These are phyloP conservation scores for Achaetomiella virescens DNA, from an alignment of 495 filamentous ascomycete species.

Conservation along the genomic window DNA sequence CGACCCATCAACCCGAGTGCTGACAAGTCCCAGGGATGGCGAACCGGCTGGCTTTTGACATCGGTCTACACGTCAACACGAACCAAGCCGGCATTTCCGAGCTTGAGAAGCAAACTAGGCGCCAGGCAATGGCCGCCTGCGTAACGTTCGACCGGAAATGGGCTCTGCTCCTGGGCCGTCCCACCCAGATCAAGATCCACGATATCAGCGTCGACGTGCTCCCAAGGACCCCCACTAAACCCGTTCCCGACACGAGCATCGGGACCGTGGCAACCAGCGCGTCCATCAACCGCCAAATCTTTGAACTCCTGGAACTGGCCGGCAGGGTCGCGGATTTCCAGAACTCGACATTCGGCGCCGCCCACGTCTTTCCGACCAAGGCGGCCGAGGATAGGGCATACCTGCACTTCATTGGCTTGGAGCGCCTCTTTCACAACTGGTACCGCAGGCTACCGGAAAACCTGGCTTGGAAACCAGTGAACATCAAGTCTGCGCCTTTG, in stretches of 20 bases:
- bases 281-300: constrained; percentile 40
- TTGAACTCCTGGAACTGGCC: constrained; percentile 49
- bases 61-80: constrained; percentile 44
- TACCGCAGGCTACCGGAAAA: constrained; percentile 42
- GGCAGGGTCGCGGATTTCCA: constrained; percentile 42
- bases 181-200: constrained; percentile 45
- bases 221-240: constrained; percentile 12
- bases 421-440: constrained; percentile 47
- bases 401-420: constrained; percentile 40
- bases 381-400: constrained; percentile 38
- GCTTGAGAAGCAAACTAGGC: constrained; percentile 37
- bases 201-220: constrained; percentile 44
- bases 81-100: constrained; percentile 31
- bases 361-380: constrained; percentile 17
- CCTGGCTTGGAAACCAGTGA: constrained; percentile 42
- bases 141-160: constrained; percentile 49
- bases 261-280: constrained; percentile 29
- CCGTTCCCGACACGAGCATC: not conserved
- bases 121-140: constrained; percentile 44
- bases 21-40: constrained; percentile 31
- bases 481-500: constrained; percentile 43
- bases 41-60: constrained; percentile 44
- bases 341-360: constrained; percentile 14
- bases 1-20: not conserved
- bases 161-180: constrained; percentile 46